Base-by-base conservation (phyloP, 768 basidiomycete genomes). In the Hebeloma cylindrosporum region DNA sequence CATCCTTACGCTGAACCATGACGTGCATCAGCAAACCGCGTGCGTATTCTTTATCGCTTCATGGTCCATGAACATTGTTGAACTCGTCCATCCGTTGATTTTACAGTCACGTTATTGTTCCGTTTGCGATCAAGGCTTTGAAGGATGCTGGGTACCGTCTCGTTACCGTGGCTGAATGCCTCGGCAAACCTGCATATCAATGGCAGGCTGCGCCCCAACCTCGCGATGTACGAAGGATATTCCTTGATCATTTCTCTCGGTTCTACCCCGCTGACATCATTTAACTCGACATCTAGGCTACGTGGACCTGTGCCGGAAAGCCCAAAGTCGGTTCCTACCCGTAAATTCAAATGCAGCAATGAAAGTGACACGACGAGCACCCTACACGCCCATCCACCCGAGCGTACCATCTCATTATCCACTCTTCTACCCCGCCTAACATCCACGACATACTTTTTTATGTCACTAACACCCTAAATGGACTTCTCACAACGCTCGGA, bases 91-190 rank as follows among this genome's bases (percentile, higher is more conserved):
- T 33, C 20, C n/a, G n/a, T n/a, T n/a, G n/a, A n/a, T 25, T 51
- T 13, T 35, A 27, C 44, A 65, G 53, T 18, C 54, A 63, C 40
- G 51, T 59, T 14, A 60, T 67, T 9, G 39, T 66, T n/a, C 66
- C 66, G 1, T 57, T 61, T 30, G 67, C 62, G 22, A 65, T 69
- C 28, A 27, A 52, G n/a, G 36, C 39, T 6, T 57, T 70, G 17
- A 52, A 64, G 45, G 50, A 32, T 16, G 64, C 64, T 22, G 69
- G 69, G 1, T 72, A 70, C 45, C 41, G 53, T 29, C 59, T 73
- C 17, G 72, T 73, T 36, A 69, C 69, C 7, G 43, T 73, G n/a
- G 69, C 70, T 11, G 66, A 72, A 29, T 72, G 71, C 40, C 58
- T 73, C 7, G 68, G 66, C 11, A 44, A 46, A 34, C 44, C 51